Conservation (phyloP, 768 basidiomycete genomes). For the Leccinum pellstonianum region DNA sequence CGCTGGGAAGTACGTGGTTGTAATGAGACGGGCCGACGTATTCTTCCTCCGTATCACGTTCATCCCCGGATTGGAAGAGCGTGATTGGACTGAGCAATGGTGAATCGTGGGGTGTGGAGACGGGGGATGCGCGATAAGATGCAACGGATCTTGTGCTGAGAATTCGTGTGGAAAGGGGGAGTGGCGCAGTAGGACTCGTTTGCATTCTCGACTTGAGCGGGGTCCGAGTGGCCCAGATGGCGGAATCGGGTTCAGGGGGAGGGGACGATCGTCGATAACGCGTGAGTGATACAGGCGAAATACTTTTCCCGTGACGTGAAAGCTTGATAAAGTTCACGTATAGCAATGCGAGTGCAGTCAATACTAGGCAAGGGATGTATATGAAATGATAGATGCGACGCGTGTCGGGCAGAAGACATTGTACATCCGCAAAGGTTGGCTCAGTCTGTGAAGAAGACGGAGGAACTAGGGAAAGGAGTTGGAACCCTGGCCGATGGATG, state of each 20-base stretch:
- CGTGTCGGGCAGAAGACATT: constrained; percentile 80
- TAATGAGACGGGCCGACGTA: constrained; percentile 52
- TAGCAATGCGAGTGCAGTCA: constrained; percentile 51
- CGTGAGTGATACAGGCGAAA: constrained; percentile 36
- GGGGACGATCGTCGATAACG: constrained; percentile 27
- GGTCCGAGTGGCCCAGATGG: constrained; percentile 42
- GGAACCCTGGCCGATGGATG: constrained; percentile 78
- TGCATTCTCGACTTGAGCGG: constrained; percentile 38
- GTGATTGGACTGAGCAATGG: constrained; percentile 38
- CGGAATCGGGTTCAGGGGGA: constrained; percentile 35
- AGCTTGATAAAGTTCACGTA: constrained; percentile 39
- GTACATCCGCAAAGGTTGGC: constrained; percentile 57
- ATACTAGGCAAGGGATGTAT: constrained; percentile 62
- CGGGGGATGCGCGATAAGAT: constrained; percentile 40
- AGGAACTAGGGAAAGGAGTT: constrained; percentile 69
- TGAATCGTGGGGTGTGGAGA: constrained; percentile 39
- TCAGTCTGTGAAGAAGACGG: constrained; percentile 29
- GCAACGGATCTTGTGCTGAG: constrained; percentile 35
- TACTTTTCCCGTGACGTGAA: constrained; percentile 12
- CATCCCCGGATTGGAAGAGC: constrained; percentile 42
- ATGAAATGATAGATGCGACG: constrained; percentile 53
- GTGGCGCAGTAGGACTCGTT: constrained; percentile 39
- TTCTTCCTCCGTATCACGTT: constrained; percentile 42
- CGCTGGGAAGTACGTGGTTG: constrained; percentile 31
- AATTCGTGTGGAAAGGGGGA: constrained; percentile 43